phyloP scores from a whole-genome alignment of 495 filamentous ascomycete genomes.

The Daldinia bambusicola region DNA sequence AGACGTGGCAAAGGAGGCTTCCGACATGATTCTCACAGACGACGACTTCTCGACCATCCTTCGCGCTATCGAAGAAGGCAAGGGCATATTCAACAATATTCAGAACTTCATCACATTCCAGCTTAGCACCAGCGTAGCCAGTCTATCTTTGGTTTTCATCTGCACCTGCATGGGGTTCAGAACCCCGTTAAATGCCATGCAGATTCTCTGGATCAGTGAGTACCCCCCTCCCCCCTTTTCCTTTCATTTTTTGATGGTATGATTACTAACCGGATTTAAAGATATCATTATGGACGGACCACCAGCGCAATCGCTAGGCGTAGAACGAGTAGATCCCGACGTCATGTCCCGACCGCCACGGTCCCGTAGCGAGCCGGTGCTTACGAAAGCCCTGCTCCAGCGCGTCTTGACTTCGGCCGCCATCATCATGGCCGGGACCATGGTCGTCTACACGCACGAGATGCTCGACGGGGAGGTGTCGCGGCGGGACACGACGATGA shows the following conservation, averaged over 20 bases:
- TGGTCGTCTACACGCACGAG: conserved; percentile 88
- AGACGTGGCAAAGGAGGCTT: conserved; percentile 97
- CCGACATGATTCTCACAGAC: conserved; percentile 99
- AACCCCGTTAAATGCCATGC: conserved; percentile 97
- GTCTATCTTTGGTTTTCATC: conserved; percentile 87
- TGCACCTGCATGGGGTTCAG: conserved; percentile 92
- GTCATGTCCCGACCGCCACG: conserved; percentile 94
- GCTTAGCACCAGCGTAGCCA: conserved; percentile 95
- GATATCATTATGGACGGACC: conserved; percentile 99
- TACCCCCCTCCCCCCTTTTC: conserved; percentile 26
- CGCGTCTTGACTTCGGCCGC: conserved; percentile 88
- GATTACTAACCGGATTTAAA: conserved; percentile 51
- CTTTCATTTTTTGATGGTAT: neutral
- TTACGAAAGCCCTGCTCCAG: conserved; percentile 81
- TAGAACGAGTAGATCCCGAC: conserved; percentile 93
- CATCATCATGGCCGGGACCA: conserved; percentile 91
- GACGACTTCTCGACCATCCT: conserved; percentile 98
- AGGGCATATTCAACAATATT: conserved; percentile 99
- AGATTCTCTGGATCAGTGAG: conserved; percentile 99
- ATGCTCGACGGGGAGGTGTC: conserved; percentile 87
- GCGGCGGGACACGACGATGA: conserved; percentile 97
- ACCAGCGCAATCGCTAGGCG: conserved; percentile 94
- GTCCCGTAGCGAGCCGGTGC: conserved; percentile 81
- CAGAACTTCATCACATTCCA: conserved; percentile 99
- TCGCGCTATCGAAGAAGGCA: conserved; percentile 96